phyloP scores from a whole-genome alignment of 257 asterid species.

The Coffea eugenioides region DNA sequence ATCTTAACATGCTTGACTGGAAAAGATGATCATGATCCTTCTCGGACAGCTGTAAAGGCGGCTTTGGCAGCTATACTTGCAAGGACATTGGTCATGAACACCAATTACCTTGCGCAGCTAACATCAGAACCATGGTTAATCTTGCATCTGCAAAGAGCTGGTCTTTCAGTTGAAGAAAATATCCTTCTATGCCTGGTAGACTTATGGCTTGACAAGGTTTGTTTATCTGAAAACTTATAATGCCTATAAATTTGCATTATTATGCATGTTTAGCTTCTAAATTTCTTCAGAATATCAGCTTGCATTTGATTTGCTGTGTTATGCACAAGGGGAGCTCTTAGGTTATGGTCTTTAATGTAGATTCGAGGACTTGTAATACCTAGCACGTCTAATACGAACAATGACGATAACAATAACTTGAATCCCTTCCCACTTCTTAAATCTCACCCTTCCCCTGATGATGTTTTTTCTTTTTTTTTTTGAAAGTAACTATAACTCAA shows the following conservation, averaged over 20 bases:
- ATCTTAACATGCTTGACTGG: constrained; percentile 76
- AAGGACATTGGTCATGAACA: constrained; percentile 85
- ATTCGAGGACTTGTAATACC: background rate
- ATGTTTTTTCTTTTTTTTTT: no score
- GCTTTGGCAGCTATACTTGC: constrained; percentile 87
- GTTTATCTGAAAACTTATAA: background rate
- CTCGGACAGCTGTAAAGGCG: constrained; percentile 76
- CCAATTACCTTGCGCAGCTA: constrained; percentile 82
- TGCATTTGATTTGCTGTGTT: background rate
- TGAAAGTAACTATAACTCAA: background rate
- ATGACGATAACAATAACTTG: no score
- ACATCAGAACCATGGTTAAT: constrained; percentile 70
- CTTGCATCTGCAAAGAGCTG: constrained; percentile 67
- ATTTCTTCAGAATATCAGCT: background rate
- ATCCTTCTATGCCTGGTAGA: constrained; percentile 91
- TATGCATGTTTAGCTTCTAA: background rate
- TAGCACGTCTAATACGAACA: background rate
- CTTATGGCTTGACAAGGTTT: constrained; percentile 95
- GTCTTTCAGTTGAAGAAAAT: constrained; percentile 74
- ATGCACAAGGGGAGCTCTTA: background rate
- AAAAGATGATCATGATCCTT: constrained; percentile 88
- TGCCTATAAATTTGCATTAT: background rate
- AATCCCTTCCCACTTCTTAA: no score
- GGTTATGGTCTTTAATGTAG: background rate
- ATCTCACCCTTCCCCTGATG: no score